Evolutionary conservation across 805 yeast species (phyloP).

Genomic region (Candida xiaguanensis): DNA sequence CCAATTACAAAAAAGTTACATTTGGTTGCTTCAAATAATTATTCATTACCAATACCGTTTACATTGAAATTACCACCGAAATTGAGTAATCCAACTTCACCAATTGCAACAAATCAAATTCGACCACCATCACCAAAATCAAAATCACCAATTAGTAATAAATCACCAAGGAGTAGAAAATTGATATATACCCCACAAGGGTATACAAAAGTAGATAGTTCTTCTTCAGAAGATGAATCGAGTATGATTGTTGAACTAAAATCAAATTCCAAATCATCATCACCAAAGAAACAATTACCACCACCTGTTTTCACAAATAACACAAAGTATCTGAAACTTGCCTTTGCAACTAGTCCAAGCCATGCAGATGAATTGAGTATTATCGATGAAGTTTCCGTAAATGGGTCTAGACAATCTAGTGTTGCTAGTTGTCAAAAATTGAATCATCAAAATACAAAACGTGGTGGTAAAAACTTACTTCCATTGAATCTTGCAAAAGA

Average conservation of each 20-base stretch:
- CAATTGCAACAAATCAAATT: conserved; percentile 11
- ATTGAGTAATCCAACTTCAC: conserved; percentile 27
- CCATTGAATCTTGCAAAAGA: neutral
- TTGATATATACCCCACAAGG: conserved; percentile 34
- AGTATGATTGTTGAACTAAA: neutral
- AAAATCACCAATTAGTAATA: neutral
- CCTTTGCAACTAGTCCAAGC: conserved; percentile 15
- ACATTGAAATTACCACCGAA: conserved; percentile 40
- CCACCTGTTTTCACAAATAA: conserved; percentile 25
- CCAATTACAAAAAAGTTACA: conserved; percentile 36
- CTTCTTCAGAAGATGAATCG: conserved; percentile 17
- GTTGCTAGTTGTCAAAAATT: conserved; percentile 11
- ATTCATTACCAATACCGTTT: conserved; percentile 42
- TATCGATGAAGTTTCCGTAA: conserved; percentile 36
- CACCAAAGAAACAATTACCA: conserved; percentile 5
- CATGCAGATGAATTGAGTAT: conserved; percentile 38
- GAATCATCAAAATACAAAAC: neutral
- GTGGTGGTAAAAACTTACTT: too few species aligned
- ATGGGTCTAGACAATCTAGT: conserved; percentile 29
- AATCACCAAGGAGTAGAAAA: conserved; percentile 9
- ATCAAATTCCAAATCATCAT: neutral
- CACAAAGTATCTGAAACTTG: conserved; percentile 23
- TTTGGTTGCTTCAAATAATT: conserved; percentile 20
- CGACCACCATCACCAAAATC: neutral
- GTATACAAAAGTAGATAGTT: conserved; percentile 32